Evolutionary conservation across 73 alveolate genomes (phyloP).

Genomic region (Stentor roeselii): DNA sequence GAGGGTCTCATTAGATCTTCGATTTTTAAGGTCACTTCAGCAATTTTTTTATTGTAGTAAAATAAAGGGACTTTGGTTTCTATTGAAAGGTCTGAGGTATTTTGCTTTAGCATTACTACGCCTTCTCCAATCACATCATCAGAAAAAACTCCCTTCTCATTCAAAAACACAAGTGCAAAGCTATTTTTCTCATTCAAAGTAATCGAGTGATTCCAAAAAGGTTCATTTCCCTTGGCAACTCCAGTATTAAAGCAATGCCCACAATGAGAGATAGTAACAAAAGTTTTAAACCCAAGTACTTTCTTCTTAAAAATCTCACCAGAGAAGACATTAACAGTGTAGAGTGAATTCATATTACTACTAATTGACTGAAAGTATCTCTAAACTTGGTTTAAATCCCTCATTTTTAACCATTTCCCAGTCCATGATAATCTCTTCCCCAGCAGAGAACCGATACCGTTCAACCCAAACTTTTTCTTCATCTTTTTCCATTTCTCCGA

Average conservation of each 20-base stretch:
- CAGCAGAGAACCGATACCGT: background rate
- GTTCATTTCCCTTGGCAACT: background rate
- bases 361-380: no score
- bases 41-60: background rate
- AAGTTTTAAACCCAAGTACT: background rate
- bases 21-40: background rate
- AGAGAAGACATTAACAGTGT: no score
- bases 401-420: background rate
- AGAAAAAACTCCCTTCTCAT: constrained; percentile 8
- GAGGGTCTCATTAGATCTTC: background rate
- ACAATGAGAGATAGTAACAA: background rate
- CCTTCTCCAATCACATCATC: constrained; percentile 2
- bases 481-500: background rate
- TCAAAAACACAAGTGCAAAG: background rate
- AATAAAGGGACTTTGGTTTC: background rate
- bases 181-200: background rate
- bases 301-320: background rate
- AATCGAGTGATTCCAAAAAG: background rate
- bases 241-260: background rate
- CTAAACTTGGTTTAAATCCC: no score
- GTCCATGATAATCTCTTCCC: background rate
- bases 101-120: background rate
- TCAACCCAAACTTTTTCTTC: background rate
- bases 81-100: background rate
- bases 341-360: no score